A percentile compares a stretch with the other conserved stretches of the same genome.
Evolutionary conservation across 164 flowering plant genomes (phyloP).

Genomic region (Tinospora cordifolia): DNA sequence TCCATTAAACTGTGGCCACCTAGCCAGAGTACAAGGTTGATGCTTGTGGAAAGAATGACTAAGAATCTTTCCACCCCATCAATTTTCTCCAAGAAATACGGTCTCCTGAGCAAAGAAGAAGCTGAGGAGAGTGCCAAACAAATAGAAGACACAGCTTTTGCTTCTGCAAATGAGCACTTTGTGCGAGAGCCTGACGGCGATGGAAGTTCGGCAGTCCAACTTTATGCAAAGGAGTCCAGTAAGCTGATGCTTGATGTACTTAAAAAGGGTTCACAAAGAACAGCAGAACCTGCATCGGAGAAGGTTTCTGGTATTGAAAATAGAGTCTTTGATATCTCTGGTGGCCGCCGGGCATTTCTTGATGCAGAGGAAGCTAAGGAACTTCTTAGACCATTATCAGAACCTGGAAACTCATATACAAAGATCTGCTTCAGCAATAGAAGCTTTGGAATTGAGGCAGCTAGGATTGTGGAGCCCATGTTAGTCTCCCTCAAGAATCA

Average conservation of each 20-base stretch:
- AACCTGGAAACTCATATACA: slow-evolving; percentile 50
- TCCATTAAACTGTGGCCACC: slow-evolving; percentile 96
- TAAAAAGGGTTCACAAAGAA: slow-evolving; percentile 43
- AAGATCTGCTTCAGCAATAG: slow-evolving; percentile 88
- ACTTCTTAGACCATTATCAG: slow-evolving; percentile 53
- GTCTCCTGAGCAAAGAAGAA: slow-evolving; percentile 49
- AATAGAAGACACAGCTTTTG: slow-evolving; percentile 73
- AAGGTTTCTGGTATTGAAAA: slow-evolving; percentile 17
- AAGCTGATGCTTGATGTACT: slow-evolving; percentile 70
- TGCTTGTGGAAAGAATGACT: slow-evolving; percentile 74
- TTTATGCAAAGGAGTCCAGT: slow-evolving; percentile 89
- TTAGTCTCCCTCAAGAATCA: slow-evolving; percentile 57
- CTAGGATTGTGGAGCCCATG: slow-evolving; percentile 70
- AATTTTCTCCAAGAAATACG: slow-evolving; percentile 71
- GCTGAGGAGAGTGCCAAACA: slow-evolving; percentile 67
- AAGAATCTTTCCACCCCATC: slow-evolving; percentile 69
- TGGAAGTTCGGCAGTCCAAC: slow-evolving; percentile 91
- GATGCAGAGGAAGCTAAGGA: slow-evolving; percentile 72
- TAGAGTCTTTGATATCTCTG: slow-evolving; percentile 72
- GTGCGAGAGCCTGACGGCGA: slow-evolving; percentile 94
- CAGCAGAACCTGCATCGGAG: slow-evolving; percentile 21
- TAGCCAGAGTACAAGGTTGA: slow-evolving; percentile 59
- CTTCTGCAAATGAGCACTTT: slow-evolving; percentile 52
- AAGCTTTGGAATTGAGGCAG: slow-evolving; percentile 79
- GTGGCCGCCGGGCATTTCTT: slow-evolving; percentile 60